phyloP scores from a whole-genome alignment of 176 grass and related monocot genomes.

The Puya raimondii region DNA sequence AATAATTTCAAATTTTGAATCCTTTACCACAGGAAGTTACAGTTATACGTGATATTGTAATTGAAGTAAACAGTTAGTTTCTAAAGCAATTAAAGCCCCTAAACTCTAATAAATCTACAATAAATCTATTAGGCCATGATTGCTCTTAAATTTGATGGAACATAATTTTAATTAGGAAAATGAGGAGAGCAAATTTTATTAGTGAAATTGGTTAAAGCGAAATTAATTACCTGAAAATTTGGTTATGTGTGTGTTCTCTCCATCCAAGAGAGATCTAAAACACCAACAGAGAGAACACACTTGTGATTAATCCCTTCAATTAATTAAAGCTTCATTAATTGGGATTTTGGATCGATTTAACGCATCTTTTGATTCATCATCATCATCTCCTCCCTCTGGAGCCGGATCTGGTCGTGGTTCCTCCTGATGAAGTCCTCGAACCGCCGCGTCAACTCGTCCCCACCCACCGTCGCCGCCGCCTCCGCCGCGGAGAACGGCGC shows the following conservation, averaged over 20 bases:
- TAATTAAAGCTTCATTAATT: neutral
- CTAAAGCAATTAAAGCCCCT: neutral
- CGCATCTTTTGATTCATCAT: neutral
- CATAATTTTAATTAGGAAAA: no score
- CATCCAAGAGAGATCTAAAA: neutral
- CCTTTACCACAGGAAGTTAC: neutral
- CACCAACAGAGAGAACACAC: neutral
- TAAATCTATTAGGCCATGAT: no score
- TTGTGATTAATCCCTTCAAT: neutral
- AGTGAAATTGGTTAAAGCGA: no score
- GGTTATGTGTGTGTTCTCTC: neutral
- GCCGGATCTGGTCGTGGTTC: constrained; percentile 41
- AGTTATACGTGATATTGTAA: neutral
- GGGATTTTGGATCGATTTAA: no score
- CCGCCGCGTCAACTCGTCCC: constrained; percentile 57
- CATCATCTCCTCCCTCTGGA: neutral
- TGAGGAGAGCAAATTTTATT: no score
- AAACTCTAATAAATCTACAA: neutral
- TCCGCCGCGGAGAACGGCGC: neutral
- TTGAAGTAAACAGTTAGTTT: neutral
- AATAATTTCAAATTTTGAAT: constrained; percentile 1
- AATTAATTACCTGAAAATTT: neutral
- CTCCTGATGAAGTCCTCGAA: constrained; percentile 90
- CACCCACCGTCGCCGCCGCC: constrained; percentile 27
- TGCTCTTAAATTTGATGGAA: no score